Evolutionary conservation across 495 filamentous ascomycete genomes (phyloP).

Genomic region (Penicillium cataractarum): DNA sequence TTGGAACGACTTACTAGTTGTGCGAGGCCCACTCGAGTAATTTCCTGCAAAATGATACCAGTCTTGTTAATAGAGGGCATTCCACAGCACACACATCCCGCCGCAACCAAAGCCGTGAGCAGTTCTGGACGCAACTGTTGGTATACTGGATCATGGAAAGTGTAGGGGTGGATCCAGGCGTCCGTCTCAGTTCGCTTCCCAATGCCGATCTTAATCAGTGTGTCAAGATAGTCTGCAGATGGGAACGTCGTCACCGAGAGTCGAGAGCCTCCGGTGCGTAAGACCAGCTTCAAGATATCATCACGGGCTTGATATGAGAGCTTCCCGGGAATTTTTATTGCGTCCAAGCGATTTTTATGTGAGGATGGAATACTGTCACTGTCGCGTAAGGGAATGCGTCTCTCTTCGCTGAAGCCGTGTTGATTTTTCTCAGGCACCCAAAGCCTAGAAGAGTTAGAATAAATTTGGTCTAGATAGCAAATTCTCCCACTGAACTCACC

Average conservation of each 20-base stretch:
- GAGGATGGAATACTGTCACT: conserved; percentile 27
- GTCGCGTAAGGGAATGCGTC: conserved; percentile 27
- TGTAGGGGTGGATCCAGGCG: conserved; percentile 61
- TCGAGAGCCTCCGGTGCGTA: conserved; percentile 35
- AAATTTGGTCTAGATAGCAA: neutral
- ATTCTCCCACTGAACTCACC: conserved; percentile 14
- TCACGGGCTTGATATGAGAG: conserved; percentile 26
- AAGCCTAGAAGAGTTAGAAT: conserved; percentile 19
- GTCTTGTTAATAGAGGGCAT: conserved; percentile 58
- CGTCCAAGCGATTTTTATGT: conserved; percentile 23
- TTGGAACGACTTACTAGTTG: conserved; percentile 35
- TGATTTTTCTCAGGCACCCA: conserved; percentile 37
- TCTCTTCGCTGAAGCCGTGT: conserved; percentile 32
- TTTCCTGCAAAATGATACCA: conserved; percentile 62
- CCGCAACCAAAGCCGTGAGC: conserved; percentile 53
- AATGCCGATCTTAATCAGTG: conserved; percentile 62
- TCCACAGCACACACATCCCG: conserved; percentile 57
- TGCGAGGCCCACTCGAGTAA: conserved; percentile 45
- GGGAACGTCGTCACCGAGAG: conserved; percentile 60
- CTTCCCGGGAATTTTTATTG: conserved; percentile 28
- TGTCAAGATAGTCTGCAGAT: conserved; percentile 57
- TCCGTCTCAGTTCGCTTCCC: conserved; percentile 54
- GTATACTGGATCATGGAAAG: conserved; percentile 50
- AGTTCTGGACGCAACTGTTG: conserved; percentile 55
- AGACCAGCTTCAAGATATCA: conserved; percentile 31